Conservation (phyloP, 768 basidiomycete genomes). For the Tricholoma terreum region DNA sequence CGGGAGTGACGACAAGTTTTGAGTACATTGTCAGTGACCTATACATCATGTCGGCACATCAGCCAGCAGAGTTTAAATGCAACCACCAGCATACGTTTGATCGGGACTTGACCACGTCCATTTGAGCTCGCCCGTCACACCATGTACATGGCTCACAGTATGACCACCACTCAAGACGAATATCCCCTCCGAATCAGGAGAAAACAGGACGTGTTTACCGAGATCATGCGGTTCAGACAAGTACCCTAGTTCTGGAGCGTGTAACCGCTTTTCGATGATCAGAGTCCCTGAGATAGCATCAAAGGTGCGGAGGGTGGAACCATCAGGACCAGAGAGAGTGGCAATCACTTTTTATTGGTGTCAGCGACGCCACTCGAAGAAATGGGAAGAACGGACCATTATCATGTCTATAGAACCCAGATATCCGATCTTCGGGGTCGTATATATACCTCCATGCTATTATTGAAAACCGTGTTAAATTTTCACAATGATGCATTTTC, state of each 20-base stretch:
- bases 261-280: slow-evolving; percentile 61
- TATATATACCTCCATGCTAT: slow-evolving; percentile 81
- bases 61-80: neutral
- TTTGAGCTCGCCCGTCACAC: slow-evolving; percentile 45
- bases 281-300: slow-evolving; percentile 62
- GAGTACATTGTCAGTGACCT: slow-evolving; percentile 68
- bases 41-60: slow-evolving; percentile 3
- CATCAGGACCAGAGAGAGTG: slow-evolving; percentile 73
- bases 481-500: neutral
- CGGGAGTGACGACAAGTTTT: slow-evolving; percentile 50
- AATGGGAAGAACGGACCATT: slow-evolving; percentile 44
- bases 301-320: slow-evolving; percentile 65
- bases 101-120: slow-evolving; percentile 79
- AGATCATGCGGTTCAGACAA: slow-evolving; percentile 51
- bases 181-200: slow-evolving; percentile 31
- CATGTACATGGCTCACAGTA: slow-evolving; percentile 49
- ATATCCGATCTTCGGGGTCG: slow-evolving; percentile 64
- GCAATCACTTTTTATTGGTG: slow-evolving; percentile 56
- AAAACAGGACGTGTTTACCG: slow-evolving; percentile 50
- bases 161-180: slow-evolving; percentile 62
- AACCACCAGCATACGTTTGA: slow-evolving; percentile 49
- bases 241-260: slow-evolving; percentile 40
- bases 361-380: neutral
- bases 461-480: slow-evolving; percentile 9
- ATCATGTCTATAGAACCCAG: slow-evolving; percentile 56